Base-by-base conservation (phyloP, 306 rosid species). In the Quercus variabilis region DNA sequence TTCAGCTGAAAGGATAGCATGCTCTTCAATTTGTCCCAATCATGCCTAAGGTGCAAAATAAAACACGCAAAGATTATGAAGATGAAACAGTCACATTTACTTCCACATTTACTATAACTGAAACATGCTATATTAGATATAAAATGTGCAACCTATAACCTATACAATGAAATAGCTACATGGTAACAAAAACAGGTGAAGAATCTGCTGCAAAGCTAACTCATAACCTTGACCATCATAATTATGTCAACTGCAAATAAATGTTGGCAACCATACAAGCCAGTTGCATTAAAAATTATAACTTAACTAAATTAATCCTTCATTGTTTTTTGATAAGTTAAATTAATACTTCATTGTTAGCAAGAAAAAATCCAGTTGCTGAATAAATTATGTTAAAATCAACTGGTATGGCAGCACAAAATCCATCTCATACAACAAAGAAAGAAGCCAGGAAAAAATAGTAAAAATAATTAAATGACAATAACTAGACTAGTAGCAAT, bases 1-100 rank as follows among this genome's bases (percentile, higher is more conserved):
- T 91, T 94, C 97, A 92, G 84, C 87, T 87, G 92, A 92, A 88
- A 83, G 4, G 95, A 92, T 81, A 94, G 64, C 92, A 87, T 91
- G 80, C 88, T 85, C 93, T 92, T 92, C 86, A 94, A 85, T 81
- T 91, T 88, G 83, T 90, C 90, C 99, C 99, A 94, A 76, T 85
- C 91, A 83, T 91, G 95, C 97, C 99, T 94, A 84, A 77, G 73
- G 82, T 64, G 68, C n/a, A 74, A 80, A 74, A 74, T 23, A 79
- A 15, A 82, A 76, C 38, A 77, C 0, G 31, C 67, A 59, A 11
- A 19, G 6, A 23, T 57, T 52, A 80, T 15, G 11, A 79, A 20
- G 25, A 26, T 31, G 63, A 73, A 52, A 13, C 18, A 30, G 35
- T 3, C 49, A 31, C 43, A 1, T 58, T 12, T 26, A 21, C 28